Base-by-base conservation (phyloP, 345 rosid species). In the Atalantia buxifolia region DNA sequence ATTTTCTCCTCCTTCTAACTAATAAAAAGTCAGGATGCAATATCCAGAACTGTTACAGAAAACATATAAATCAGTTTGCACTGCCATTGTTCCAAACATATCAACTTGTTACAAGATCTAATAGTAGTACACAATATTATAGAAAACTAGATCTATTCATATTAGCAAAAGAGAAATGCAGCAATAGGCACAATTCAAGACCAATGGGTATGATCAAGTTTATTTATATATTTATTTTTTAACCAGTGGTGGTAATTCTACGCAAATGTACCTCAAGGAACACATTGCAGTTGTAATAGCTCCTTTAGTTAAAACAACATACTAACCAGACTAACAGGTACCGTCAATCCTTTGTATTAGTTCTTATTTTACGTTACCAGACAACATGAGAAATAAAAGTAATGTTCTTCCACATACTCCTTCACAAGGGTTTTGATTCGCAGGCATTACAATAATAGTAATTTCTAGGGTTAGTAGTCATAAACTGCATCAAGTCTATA, bases 1-100 rank as follows among this genome's bases (percentile, higher is more conserved):
- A 94, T 94, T 76, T 80, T 60, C 50, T 64, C 70, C 50, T 69
- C 28, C 53, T 75, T 48, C 18, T 16, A 66, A 69, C 60, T 4
- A 68, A 40, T 27, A 38, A n/a, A 68, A 40, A n/a, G 16, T 5
- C 8, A 69, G n/a, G 45, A 42, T 19, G 35, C 27, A 68, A 19
- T 16, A 2, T 22, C 55, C 16, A 2, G 36, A 33, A 38, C 36
- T n/a, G 9, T 65, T 21, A 13, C 57, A 69, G 7, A 25, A 42
- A 14, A 42, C 57, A 69, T 24, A 69, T 25, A 68, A 68, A 19
- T 33, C 42, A 19, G 16, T 27, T 27, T 13, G 35, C 0, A 27
- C 66, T 1, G 31, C 35, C 30, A 64, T 16, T 31, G 22, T 19
- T 63, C 38, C 61, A 56, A 56, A 56, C 61, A 7, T 8, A 56